A percentile compares a stretch with the other conserved stretches of the same genome.
These are phyloP conservation scores for Blakeslea trispora DNA, from an alignment of 371 early-diverging fungal genomes.

Conservation along the genomic window DNA sequence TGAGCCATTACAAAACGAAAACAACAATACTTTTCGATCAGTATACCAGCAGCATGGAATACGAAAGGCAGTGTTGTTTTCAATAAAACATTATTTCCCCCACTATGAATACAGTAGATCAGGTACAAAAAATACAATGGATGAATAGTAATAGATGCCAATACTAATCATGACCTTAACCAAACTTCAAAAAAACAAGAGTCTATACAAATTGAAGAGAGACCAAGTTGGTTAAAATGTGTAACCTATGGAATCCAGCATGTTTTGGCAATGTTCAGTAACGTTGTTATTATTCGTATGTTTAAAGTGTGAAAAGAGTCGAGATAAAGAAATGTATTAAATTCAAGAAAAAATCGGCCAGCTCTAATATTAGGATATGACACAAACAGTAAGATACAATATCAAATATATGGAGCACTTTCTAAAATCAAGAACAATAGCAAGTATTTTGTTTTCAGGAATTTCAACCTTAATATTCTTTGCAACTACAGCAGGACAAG, in stretches of 20 bases:
- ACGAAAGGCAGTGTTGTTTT: not conserved
- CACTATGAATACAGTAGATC: slow-evolving; percentile 17
- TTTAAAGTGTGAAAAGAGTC: not conserved
- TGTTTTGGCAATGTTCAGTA: slow-evolving; percentile 59
- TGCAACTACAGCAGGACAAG: slow-evolving; percentile 49
- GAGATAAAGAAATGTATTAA: not conserved
- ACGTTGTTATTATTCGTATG: slow-evolving; percentile 46
- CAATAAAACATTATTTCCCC: slow-evolving; percentile 30
- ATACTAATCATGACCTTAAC: not conserved
- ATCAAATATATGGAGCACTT: no score
- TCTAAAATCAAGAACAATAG: slow-evolving; percentile 10
- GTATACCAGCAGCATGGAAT: not conserved
- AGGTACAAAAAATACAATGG: slow-evolving; percentile 16
- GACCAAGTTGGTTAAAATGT: slow-evolving; percentile 37
- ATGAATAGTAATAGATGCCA: no score
- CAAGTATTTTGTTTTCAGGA: slow-evolving; percentile 55
- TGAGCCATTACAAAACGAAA: no score
- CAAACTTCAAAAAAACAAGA: slow-evolving; percentile 12
- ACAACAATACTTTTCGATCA: not conserved
- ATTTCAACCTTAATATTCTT: slow-evolving; percentile 57
- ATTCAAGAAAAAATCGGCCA: not conserved
- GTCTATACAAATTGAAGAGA: slow-evolving; percentile 40
- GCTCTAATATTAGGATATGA: slow-evolving; percentile 50
- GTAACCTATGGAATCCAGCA: slow-evolving; percentile 51
- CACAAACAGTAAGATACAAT: slow-evolving; percentile 27